A percentile compares a stretch with the other conserved stretches of the same genome.
Conservation (phyloP, 1,284 basidiomycete species). For the Malassezia dermatis region DNA sequence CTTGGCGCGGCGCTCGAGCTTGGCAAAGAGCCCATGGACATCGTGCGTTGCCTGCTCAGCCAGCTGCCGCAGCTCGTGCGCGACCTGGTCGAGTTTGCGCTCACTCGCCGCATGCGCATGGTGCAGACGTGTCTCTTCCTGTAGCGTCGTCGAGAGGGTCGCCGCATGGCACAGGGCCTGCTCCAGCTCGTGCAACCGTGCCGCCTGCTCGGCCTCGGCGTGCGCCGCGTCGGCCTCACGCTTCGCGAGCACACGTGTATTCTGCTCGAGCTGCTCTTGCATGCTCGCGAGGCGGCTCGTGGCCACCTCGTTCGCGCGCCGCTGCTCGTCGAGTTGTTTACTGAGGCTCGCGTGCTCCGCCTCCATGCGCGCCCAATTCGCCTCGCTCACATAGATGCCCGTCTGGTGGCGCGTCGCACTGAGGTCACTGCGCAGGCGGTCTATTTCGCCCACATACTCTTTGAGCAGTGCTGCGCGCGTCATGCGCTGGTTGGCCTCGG, state of each 20-base stretch:
- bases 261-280: constrained; percentile 46
- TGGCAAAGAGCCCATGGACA: constrained; percentile 65
- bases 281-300: constrained; percentile 36
- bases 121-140: constrained; percentile 55
- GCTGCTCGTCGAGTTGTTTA: constrained; percentile 28
- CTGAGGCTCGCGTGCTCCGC: constrained; percentile 30
- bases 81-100: constrained; percentile 60
- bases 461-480: constrained; percentile 82
- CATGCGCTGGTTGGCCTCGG: constrained; percentile 88
- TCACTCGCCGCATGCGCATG: constrained; percentile 70
- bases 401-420: constrained; percentile 49
- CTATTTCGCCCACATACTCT: constrained; percentile 91
- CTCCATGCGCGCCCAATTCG: constrained; percentile 33
- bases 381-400: constrained; percentile 38
- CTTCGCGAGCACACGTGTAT: constrained; percentile 39
- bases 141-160: constrained; percentile 20
- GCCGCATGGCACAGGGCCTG: constrained; percentile 21
- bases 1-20: constrained; percentile 53
- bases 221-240: constrained; percentile 30
- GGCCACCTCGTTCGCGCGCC: constrained; percentile 33
- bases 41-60: constrained; percentile 63
- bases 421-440: constrained; percentile 80
- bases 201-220: constrained; percentile 26
- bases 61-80: constrained; percentile 59
- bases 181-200: constrained; percentile 26